A percentile compares a stretch with the other conserved stretches of the same genome.
Evolutionary conservation across 2,329 filamentous ascomycete genomes (phyloP).

Genomic region (Ciborinia camelliae): DNA sequence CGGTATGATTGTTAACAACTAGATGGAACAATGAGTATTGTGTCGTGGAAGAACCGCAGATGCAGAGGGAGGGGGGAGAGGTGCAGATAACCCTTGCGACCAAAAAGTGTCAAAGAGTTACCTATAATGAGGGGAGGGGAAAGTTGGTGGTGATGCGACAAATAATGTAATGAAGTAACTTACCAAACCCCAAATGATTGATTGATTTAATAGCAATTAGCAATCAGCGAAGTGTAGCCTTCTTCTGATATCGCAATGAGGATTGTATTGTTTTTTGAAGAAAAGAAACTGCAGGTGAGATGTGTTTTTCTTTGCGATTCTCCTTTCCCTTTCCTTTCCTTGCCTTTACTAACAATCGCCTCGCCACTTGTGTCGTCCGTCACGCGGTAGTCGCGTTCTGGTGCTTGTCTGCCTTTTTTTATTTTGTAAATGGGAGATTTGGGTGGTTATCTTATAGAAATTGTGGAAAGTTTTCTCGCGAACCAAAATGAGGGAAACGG

Average conservation of each 20-base stretch:
- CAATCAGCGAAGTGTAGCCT: background rate
- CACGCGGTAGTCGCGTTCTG: constrained; percentile 20
- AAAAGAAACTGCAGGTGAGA: background rate
- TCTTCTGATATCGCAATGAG: background rate
- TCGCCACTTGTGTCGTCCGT: constrained; percentile 3
- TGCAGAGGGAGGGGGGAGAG: constrained; percentile 20
- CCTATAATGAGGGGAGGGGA: constrained; percentile 1
- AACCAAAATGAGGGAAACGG: background rate
- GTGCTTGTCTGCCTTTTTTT: background rate
- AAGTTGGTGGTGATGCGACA: constrained; percentile 5
- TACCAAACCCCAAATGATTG: constrained; percentile 3
- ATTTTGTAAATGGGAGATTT: background rate
- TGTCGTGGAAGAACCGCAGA: constrained; percentile 2
- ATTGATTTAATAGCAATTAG: constrained; percentile 4
- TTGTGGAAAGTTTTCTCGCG: background rate
- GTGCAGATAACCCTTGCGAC: constrained; percentile 25
- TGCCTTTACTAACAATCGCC: background rate
- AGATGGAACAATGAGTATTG: constrained; percentile 17
- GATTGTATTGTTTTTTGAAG: background rate
- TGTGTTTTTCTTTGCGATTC: constrained; percentile 6
- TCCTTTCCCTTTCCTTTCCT: constrained; percentile 10
- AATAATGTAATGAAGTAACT: background rate
- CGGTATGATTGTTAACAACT: background rate
- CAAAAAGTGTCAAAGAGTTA: constrained; percentile 24
- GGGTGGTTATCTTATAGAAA: background rate